A percentile compares a stretch with the other conserved stretches of the same genome.
Evolutionary conservation across 371 early-diverging fungal species (phyloP).

Genomic region (Apophysomyces variabilis): DNA sequence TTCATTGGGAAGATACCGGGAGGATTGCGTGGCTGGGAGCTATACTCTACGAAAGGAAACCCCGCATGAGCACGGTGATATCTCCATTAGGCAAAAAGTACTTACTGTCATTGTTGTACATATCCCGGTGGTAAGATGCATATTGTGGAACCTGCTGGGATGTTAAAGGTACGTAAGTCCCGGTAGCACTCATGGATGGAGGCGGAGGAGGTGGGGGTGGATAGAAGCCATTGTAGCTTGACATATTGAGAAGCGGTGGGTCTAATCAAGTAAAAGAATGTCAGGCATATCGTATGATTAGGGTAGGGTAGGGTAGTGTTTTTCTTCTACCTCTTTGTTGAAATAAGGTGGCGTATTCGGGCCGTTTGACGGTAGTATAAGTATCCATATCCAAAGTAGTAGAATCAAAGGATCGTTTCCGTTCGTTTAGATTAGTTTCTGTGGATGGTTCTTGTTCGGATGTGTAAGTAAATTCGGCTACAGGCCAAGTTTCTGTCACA

Average conservation of each 20-base stretch:
- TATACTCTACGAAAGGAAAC: constrained; percentile 7
- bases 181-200: background rate
- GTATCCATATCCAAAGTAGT: background rate
- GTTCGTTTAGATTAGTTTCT: background rate
- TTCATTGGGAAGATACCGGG: constrained; percentile 6
- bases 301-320: background rate
- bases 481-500: constrained; percentile 32
- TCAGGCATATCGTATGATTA: background rate
- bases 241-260: background rate
- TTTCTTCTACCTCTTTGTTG: constrained; percentile 6
- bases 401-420: background rate
- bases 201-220: background rate
- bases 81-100: constrained; percentile 3
- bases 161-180: constrained; percentile 5
- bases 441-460: constrained; percentile 1
- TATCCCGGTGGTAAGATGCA: constrained; percentile 12
- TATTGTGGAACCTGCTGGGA: constrained; percentile 9
- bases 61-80: background rate
- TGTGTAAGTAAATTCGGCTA: constrained; percentile 35
- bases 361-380: background rate
- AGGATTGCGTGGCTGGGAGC: constrained; percentile 12
- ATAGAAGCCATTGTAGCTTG: background rate
- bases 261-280: background rate
- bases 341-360: background rate
- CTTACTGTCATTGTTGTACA: constrained; percentile 12